phyloP scores from a whole-genome alignment of 2,329 filamentous ascomycete species.

The Colletotrichum sp. region DNA sequence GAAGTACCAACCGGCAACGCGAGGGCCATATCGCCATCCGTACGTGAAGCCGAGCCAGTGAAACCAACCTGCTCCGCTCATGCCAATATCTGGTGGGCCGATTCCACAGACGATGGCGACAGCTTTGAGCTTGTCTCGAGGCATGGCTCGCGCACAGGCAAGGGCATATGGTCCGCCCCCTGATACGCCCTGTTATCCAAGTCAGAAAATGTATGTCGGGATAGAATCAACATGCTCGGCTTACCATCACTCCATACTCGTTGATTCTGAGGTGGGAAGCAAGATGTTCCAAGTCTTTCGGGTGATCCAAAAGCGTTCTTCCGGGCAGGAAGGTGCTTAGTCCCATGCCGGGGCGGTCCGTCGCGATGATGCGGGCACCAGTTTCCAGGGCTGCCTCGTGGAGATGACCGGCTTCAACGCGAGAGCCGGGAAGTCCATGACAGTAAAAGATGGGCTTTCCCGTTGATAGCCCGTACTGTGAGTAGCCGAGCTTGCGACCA shows the following conservation, averaged over 20 bases:
- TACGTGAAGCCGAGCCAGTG: constrained; percentile 20
- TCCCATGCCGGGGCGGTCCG: constrained; percentile 48
- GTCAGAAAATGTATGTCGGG: not conserved
- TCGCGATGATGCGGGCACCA: constrained; percentile 37
- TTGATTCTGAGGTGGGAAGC: constrained; percentile 7
- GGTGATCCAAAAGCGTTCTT: constrained; percentile 32
- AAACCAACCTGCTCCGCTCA: constrained; percentile 18
- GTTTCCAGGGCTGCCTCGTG: constrained; percentile 28
- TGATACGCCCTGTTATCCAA: constrained; percentile 16
- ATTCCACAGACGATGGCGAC: constrained; percentile 25
- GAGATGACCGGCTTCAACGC: constrained; percentile 37
- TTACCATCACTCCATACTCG: constrained; percentile 12
- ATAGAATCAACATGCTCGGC: not conserved
- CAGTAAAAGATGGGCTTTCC: constrained; percentile 42
- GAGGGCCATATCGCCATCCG: constrained; percentile 16
- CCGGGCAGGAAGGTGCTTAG: constrained; percentile 38
- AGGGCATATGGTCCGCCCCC: constrained; percentile 27
- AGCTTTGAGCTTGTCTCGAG: constrained; percentile 13
- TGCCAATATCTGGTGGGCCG: constrained; percentile 25
- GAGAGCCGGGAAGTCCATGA: constrained; percentile 47
- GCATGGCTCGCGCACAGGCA: constrained; percentile 19
- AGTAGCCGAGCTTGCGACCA: constrained; percentile 44
- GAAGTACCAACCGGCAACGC: constrained; percentile 12
- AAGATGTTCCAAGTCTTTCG: constrained; percentile 12
- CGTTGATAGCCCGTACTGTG: constrained; percentile 37